Conservation (phyloP, 2,329 filamentous ascomycete species). For the Penicillium sp. region DNA sequence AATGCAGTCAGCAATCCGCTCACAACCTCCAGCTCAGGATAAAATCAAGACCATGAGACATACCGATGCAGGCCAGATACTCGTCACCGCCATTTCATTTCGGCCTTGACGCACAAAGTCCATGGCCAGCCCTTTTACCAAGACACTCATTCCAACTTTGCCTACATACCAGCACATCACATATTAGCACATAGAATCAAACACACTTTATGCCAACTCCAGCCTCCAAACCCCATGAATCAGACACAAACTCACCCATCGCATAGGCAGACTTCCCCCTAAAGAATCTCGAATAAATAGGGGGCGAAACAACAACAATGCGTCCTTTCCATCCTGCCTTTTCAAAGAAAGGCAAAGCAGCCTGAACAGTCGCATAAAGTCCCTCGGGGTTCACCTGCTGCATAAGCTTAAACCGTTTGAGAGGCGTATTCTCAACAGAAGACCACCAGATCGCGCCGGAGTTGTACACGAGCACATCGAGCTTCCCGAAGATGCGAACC, state of each 20-base stretch:
- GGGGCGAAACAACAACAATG: slow-evolving; percentile 76
- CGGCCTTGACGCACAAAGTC: slow-evolving; percentile 69
- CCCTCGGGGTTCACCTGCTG: slow-evolving; percentile 73
- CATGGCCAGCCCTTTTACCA: slow-evolving; percentile 79
- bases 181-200: neutral
- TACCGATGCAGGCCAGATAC: slow-evolving; percentile 77
- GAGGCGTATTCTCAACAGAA: slow-evolving; percentile 67
- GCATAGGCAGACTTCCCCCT: slow-evolving; percentile 83
- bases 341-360: slow-evolving; percentile 64
- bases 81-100: slow-evolving; percentile 70
- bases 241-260: slow-evolving; percentile 43
- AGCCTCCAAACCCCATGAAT: neutral
- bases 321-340: slow-evolving; percentile 56
- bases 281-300: slow-evolving; percentile 83
- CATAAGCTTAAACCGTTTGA: slow-evolving; percentile 76
- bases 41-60: slow-evolving; percentile 28
- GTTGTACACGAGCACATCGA: slow-evolving; percentile 80
- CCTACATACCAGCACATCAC: slow-evolving; percentile 36
- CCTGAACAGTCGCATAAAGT: slow-evolving; percentile 69
- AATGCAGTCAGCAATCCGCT: slow-evolving; percentile 1
- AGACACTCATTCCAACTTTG: slow-evolving; percentile 77
- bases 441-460: slow-evolving; percentile 85
- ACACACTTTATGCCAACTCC: too few species aligned
- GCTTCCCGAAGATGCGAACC: slow-evolving; percentile 57
- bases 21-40: neutral